Percentiles rank a stretch among this genome's conserved stretches.
Conservation (phyloP, 2,329 filamentous ascomycete genomes). For the Ophiostoma montium region DNA sequence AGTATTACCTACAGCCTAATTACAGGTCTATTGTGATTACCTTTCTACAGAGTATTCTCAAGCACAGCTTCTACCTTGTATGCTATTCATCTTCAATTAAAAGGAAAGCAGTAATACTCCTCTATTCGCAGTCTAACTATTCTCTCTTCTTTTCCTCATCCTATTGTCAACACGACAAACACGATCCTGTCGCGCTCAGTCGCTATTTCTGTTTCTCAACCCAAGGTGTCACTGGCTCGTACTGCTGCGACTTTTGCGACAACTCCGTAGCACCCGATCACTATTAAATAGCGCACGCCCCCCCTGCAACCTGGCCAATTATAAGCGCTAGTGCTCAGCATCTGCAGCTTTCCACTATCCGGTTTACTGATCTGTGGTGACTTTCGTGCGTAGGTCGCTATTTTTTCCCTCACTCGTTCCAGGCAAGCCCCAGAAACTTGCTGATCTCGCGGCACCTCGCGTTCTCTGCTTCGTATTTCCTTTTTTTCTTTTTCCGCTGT, state of each 20-base stretch:
- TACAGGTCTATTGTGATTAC: no score
- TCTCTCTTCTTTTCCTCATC: no score
- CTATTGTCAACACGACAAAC: no score
- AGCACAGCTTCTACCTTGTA: neutral
- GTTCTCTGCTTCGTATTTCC: neutral
- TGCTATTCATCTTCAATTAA: neutral
- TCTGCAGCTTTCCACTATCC: neutral
- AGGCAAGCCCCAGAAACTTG: neutral
- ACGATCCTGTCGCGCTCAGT: no score
- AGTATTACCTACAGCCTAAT: no score
- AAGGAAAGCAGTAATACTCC: no score
- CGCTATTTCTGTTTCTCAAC: no score
- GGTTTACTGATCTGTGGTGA: neutral
- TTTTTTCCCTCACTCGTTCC: neutral
- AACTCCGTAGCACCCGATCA: neutral
- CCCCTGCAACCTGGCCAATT: slow-evolving; percentile 10
- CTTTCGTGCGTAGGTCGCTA: neutral
- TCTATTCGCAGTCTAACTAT: no score
- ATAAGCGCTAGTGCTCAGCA: neutral
- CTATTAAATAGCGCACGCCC: slow-evolving; percentile 1
- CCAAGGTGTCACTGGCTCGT: no score
- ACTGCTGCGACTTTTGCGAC: no score
- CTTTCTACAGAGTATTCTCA: no score
- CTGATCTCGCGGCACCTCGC: neutral
- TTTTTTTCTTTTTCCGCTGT: no score